Percentiles rank a stretch among this genome's conserved stretches.
Evolutionary conservation across 2,329 filamentous ascomycete genomes (phyloP).

Genomic region (Fusarium citri): DNA sequence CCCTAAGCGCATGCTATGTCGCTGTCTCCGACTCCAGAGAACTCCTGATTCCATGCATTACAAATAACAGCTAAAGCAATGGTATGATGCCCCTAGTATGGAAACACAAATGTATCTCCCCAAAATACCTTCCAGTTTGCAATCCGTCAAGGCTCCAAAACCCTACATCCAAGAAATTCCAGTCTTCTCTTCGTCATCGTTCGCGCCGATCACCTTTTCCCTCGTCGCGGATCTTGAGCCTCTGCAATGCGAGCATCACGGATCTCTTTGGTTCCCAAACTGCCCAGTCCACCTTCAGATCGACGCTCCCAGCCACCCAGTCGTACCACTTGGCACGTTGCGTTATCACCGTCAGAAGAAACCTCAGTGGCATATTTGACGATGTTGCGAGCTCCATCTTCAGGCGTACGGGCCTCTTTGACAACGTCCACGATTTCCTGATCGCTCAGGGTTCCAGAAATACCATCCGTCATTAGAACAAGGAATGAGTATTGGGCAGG

Average conservation of each 20-base stretch:
- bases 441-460: conserved; percentile 86
- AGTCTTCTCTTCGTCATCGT: not conserved
- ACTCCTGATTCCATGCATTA: conserved; percentile 45
- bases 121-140: not conserved
- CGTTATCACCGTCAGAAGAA: conserved; percentile 73
- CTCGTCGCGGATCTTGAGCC: conserved; percentile 82
- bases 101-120: conserved; percentile 18
- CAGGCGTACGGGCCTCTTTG: conserved; percentile 92
- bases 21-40: conserved; percentile 29
- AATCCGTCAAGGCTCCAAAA: not conserved
- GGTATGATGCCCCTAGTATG: conserved; percentile 16
- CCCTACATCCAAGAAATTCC: conserved; percentile 9
- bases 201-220: conserved; percentile 59
- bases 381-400: conserved; percentile 82
- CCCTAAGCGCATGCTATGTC: conserved; percentile 25
- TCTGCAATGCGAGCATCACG: conserved; percentile 85
- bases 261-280: conserved; percentile 91
- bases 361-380: conserved; percentile 92
- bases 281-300: conserved; percentile 87
- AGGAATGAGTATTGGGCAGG: conserved; percentile 91
- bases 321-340: conserved; percentile 74
- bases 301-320: conserved; percentile 78
- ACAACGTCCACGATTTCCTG: conserved; percentile 97
- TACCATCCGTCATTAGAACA: conserved; percentile 88
- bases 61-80: conserved; percentile 29